Evolutionary conservation across 2,329 filamentous ascomycete genomes (phyloP), one percentile per base, ranked within the genome.

Genomic region (Balansia obtecta): DNA sequence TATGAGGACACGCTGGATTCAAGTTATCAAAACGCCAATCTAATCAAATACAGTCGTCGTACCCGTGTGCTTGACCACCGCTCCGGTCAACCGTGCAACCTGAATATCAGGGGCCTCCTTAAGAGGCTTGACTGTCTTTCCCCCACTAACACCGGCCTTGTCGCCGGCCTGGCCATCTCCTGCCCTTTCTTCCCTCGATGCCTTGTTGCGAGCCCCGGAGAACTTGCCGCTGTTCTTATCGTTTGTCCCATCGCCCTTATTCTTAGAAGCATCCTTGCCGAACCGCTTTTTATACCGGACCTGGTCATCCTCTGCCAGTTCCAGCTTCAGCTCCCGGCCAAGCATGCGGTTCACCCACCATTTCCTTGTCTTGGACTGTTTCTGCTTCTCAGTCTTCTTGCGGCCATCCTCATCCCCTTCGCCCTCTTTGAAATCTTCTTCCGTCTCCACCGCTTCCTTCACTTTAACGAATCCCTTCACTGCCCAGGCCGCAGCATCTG

Each of bases 211-310:
- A 63, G 47, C 65, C 65, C 49, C 68, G 11, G 47, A 57, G 53
- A 33, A 56, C 59, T 57, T 69, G 57, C 54, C 58, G 52, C 53
- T 43, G 3, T 42, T 50, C 52, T 64, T 56, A 45, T 52, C 30
- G 27, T 18, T 56, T 46, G 50, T 30, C 12, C 13, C 43, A 15
- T 39, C 48, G 11, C 20, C 57, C 65, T 67, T 41, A 37, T 33
- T 50, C 55, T 68, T 70, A 18, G 71, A 73, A 33, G 75, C 77
- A 40, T 83, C 83, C 66, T 90, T 91, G 56, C 88, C 86, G 62
- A 86, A 97, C 1, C 93, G 81, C 75, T 97, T 98, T 73, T 91
- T 91, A 68, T 98, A 98, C 52, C 93, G 75, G 34, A 81, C 80
- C 58, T 88, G 82, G 52, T 90, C 82, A 66, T 97, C 93, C 70